Evolutionary conservation across 2,329 filamentous ascomycete species (phyloP).

Genomic region (Fusarium anthophilum): DNA sequence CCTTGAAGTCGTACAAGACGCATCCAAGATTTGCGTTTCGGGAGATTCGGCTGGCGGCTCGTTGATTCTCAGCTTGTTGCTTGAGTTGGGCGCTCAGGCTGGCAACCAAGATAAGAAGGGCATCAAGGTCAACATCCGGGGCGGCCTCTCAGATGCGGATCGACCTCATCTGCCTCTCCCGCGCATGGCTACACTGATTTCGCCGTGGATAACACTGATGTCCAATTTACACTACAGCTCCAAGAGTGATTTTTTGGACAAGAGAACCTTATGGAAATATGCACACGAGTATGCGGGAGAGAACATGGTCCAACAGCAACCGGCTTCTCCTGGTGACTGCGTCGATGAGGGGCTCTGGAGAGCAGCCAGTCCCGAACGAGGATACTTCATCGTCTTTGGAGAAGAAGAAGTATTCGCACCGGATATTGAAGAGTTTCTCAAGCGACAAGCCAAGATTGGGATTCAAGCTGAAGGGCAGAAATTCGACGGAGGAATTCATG

Average conservation of each 20-base stretch:
- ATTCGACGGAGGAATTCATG: conserved; percentile 76
- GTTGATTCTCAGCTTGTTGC: conserved; percentile 75
- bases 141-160: conserved; percentile 19
- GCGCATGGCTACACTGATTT: conserved; percentile 75
- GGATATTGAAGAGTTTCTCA: conserved; percentile 71
- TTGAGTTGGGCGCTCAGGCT: conserved; percentile 64
- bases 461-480: conserved; percentile 66
- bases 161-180: conserved; percentile 45
- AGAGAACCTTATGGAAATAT: conserved; percentile 72
- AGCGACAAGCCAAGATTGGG: conserved; percentile 62
- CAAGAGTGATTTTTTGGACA: conserved; percentile 78
- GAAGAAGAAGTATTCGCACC: conserved; percentile 80
- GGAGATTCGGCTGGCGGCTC: conserved; percentile 85
- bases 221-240: conserved; percentile 75
- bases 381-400: conserved; percentile 77
- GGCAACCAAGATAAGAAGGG: conserved; percentile 32
- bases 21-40: conserved; percentile 73
- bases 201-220: conserved; percentile 81
- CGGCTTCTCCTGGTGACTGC: conserved; percentile 74
- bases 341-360: conserved; percentile 73
- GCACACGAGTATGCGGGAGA: conserved; percentile 72
- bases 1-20: conserved; percentile 64
- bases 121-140: conserved; percentile 10
- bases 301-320: conserved; percentile 46
- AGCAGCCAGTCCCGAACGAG: conserved; percentile 70